Base-by-base conservation (phyloP, 768 basidiomycete genomes). In the Boletales sp. region DNA sequence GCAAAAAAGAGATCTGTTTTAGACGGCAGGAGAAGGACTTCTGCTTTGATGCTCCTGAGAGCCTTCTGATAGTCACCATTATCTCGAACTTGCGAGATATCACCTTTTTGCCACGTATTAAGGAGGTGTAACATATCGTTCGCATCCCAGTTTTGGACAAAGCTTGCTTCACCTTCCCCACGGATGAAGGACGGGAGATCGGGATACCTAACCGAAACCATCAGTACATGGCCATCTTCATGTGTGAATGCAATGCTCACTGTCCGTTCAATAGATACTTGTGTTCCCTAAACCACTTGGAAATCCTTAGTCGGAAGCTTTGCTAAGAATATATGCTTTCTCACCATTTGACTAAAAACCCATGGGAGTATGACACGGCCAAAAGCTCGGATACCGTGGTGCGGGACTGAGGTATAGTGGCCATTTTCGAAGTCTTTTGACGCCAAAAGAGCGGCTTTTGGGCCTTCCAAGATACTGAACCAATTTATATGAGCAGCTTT, bases 251-350 rank as follows among this genome's bases (percentile, higher is more conserved):
- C 24, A 35, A 29, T 14, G 8, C 71, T 55, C 55, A 76, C 72
- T 61, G 55, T 40, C 78, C 79, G 41, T 54, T 60, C 56, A 69
- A 54, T 36, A 75, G 66, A 61, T 79, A 72, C 5, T 61, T 55
- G 45, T 77, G 67, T 48, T 79, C 61, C 43, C 78, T 69, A 66
- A 72, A 82, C 79, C 79, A 82, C 81, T 82, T 50, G 24, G 17
- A 3, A 45, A 2, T 30, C 14, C 8, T 42, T 0, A 34, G 34
- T 54, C 8, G 41, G 24, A 4, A 17, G 40, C 92, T 68, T 94
- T 90, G 50, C 93, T 72, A 15, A 91, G 90, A 46, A 90, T 78
- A 90, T 89, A 50, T 85, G 83, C 91, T 72, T 41, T 60, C 72
- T 35, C 45, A 79, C 79, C 32, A 77, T 68, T 55, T 80, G 77